A percentile compares a stretch with the other conserved stretches of the same genome.
phyloP scores from a whole-genome alignment of 352 stramenopile species.

The Elongisporangium anandrum region DNA sequence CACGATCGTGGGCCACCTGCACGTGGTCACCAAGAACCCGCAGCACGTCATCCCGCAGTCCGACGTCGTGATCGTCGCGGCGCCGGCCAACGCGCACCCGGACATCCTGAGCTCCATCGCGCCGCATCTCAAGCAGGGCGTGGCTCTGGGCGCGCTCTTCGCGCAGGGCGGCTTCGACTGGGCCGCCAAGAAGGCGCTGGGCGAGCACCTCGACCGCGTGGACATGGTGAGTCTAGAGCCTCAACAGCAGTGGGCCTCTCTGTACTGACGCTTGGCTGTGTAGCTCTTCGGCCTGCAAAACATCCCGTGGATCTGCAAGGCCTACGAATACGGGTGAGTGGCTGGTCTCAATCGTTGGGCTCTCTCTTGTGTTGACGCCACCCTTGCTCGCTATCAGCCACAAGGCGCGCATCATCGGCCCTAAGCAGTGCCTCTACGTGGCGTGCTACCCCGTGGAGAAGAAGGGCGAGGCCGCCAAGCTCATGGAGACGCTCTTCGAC shows the following conservation, averaged over 20 bases:
- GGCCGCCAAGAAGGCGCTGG: conserved; percentile 87
- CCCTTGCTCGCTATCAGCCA: no score
- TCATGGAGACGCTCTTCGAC: conserved; percentile 89
- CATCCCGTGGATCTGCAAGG: conserved; percentile 94
- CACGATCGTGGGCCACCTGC: conserved; percentile 63
- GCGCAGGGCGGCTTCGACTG: conserved; percentile 92
- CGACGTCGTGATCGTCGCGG: conserved; percentile 88
- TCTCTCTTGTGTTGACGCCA: no score
- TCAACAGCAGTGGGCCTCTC: conserved; percentile 10
- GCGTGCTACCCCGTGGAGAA: conserved; percentile 88
- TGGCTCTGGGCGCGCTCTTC: conserved; percentile 85
- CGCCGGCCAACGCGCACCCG: conserved; percentile 85
- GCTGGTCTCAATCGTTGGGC: no score
- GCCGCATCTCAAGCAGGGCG: conserved; percentile 84
- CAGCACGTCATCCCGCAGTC: conserved; percentile 84
- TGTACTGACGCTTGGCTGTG: conserved; percentile 6
- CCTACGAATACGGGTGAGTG: conserved; percentile 84
- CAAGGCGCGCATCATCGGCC: conserved; percentile 88
- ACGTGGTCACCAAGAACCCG: conserved; percentile 75
- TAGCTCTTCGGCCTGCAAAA: conserved; percentile 91
- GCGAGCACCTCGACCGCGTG: conserved; percentile 47
- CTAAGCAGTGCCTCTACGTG: conserved; percentile 89
- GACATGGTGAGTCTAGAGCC: conserved; percentile 40
- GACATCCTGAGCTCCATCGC: conserved; percentile 72
- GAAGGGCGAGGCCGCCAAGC: conserved; percentile 61